Percentiles rank a stretch among this genome's conserved stretches.
phyloP scores from a whole-genome alignment of 2,329 filamentous ascomycete species.

The Cercospora sp. region DNA sequence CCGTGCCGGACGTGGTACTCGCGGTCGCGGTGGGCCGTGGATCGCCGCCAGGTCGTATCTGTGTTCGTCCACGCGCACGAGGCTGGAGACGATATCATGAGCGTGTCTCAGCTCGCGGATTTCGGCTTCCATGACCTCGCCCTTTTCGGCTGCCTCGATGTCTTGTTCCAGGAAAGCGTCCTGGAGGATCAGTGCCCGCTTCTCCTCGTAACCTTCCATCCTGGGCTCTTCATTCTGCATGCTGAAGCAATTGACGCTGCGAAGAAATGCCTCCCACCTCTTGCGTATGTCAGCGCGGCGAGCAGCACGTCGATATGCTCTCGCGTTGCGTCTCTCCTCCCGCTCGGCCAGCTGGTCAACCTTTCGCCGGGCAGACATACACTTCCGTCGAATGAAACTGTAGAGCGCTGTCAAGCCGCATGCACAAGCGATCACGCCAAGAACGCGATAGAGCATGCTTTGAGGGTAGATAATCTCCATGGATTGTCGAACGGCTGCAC shows the following conservation, averaged over 20 bases:
- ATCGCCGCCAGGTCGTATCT: slow-evolving; percentile 35
- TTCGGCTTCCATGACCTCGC: slow-evolving; percentile 48
- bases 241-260: slow-evolving; percentile 35
- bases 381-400: slow-evolving; percentile 50
- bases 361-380: slow-evolving; percentile 52
- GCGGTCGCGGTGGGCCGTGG: slow-evolving; percentile 31
- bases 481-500: slow-evolving; percentile 22
- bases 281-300: slow-evolving; percentile 53
- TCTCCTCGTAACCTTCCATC: slow-evolving; percentile 53
- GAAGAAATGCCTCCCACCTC: slow-evolving; percentile 48
- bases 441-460: slow-evolving; percentile 42
- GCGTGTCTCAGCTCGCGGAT: slow-evolving; percentile 55
- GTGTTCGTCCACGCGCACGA: slow-evolving; percentile 34
- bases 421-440: slow-evolving; percentile 48
- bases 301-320: slow-evolving; percentile 56
- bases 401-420: slow-evolving; percentile 50
- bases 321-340: slow-evolving; percentile 56
- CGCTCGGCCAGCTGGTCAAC: slow-evolving; percentile 55
- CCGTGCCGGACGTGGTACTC: slow-evolving; percentile 33
- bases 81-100: slow-evolving; percentile 51
- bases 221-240: slow-evolving; percentile 39
- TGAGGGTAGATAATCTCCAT: slow-evolving; percentile 27
- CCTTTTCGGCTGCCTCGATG: slow-evolving; percentile 45
- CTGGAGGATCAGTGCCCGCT: slow-evolving; percentile 50
- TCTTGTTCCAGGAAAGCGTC: slow-evolving; percentile 45